Base-by-base conservation (phyloP, 257 asterid genomes). In the Primulina tabacum region DNA sequence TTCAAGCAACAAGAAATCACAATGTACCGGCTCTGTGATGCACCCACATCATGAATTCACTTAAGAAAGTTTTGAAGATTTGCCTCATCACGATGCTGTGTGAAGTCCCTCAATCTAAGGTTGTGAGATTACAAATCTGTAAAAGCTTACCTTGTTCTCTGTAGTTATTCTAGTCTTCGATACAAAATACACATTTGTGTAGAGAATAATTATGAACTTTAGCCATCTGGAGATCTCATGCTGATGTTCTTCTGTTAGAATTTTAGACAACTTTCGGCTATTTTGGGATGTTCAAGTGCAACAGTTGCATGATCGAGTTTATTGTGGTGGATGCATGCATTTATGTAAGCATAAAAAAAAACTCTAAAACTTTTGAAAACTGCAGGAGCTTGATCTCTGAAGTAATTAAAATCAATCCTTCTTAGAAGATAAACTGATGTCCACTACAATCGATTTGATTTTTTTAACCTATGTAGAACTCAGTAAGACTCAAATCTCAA, bases 1-100 rank as follows among this genome's bases (percentile, higher is more conserved):
- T 94, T 94, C 79, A 94, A 94, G 80, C 96, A 94, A 81, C 96
- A 93, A 82, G 96, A 94, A 79, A 80, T 94, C 78, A 87, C 96
- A 1, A 83, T 91, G 67, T 90, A 79, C 79, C 97, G 97, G 33
- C 85, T 89, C 34, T 92, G 52, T 40, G 52, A 10, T 10, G 17
- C 52, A 40, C 17, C 52, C 11, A 0, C 52, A 40, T 40, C 52
- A 10, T 11, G 17, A 11, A 8, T 3, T 40, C 52, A 40, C 9
- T 40, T 9, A 40, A 11, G 52, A 38, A 38, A 40, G 52, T 40
- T 0, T 5, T 10, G 9, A 11, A 10, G 5, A 40, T 10, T 40
- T 11, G 16, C 17, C 52, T 40, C 5, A 5, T 40, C 52, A 2
- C 11, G 52, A 40, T 40, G 52, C 52, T 11, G 10, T 40, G 52